A percentile compares a stretch with the other conserved stretches of the same genome.
phyloP scores from a whole-genome alignment of 768 basidiomycete species.

The Chalciporus piperatus region DNA sequence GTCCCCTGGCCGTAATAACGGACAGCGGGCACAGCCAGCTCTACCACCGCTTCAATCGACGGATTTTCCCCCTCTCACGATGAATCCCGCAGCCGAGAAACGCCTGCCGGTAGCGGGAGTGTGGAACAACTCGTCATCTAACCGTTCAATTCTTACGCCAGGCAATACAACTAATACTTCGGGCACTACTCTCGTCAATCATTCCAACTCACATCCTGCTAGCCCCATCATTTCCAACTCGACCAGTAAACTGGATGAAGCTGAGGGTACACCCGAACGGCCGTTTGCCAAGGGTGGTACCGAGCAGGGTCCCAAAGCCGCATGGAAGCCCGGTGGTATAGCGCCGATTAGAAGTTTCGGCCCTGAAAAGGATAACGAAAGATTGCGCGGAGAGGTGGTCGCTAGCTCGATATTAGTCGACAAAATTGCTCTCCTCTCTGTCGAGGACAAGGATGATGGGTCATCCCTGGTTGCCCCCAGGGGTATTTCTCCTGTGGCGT shows the following conservation, averaged over 20 bases:
- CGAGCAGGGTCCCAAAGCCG: slow-evolving; percentile 38
- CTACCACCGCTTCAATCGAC: slow-evolving; percentile 49
- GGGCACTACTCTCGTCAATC: slow-evolving; percentile 38
- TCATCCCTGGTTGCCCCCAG: slow-evolving; percentile 11
- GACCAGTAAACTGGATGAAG: slow-evolving; percentile 40
- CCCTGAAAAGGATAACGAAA: slow-evolving; percentile 35
- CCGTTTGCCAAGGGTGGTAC: slow-evolving; percentile 43
- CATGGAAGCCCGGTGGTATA: slow-evolving; percentile 20
- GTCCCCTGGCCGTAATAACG: slow-evolving; percentile 37
- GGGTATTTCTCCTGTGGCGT: slow-evolving; percentile 16
- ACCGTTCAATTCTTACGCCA: slow-evolving; percentile 50
- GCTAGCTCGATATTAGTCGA: slow-evolving; percentile 36
- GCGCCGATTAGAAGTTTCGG: slow-evolving; percentile 14
- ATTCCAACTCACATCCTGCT: slow-evolving; percentile 27
- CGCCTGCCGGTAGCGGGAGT: slow-evolving; percentile 60
- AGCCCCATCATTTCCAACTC: slow-evolving; percentile 3
- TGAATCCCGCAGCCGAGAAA: slow-evolving; percentile 44
- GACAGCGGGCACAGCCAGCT: slow-evolving; percentile 35
- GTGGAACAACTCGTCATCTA: slow-evolving; percentile 61
- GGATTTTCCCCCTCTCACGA: slow-evolving; percentile 70
- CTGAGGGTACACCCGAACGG: slow-evolving; percentile 46
- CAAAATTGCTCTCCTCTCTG: slow-evolving; percentile 35
- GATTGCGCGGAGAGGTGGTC: slow-evolving; percentile 33
- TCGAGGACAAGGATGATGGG: slow-evolving; percentile 28
- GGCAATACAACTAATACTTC: slow-evolving; percentile 26